Evolutionary conservation across 768 basidiomycete species (phyloP).

Genomic region (Neoboletus brunneissimus): DNA sequence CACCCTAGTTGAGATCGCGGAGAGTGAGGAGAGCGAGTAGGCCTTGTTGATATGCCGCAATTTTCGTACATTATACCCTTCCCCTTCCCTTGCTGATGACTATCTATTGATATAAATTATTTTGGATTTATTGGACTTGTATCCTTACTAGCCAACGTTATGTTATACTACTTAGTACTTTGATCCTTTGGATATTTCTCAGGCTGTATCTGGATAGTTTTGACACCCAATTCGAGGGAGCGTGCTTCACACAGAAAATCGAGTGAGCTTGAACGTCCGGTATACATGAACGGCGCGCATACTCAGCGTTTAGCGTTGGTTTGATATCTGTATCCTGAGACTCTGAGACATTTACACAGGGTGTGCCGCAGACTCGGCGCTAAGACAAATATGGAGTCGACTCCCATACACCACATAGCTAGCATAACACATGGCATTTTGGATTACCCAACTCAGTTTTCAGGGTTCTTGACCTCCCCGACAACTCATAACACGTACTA

Average conservation of each 20-base stretch:
- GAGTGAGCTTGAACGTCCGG: background rate
- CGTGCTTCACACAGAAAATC: background rate
- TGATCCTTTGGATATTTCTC: no score
- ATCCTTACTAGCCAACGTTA: background rate
- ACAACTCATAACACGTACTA: no score
- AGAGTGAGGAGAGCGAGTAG: conserved; percentile 1
- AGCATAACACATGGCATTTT: no score
- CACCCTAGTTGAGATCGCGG: conserved; percentile 1
- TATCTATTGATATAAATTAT: background rate
- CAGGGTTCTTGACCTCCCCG: no score
- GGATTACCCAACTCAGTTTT: no score
- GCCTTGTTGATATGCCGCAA: background rate
- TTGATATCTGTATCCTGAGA: background rate
- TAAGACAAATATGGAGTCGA: no score
- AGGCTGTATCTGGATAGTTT: background rate
- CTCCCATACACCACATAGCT: no score
- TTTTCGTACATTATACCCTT: background rate
- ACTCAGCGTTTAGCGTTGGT: background rate
- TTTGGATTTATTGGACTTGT: background rate
- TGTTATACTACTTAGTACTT: no score
- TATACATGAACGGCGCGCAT: background rate
- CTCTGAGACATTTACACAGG: background rate
- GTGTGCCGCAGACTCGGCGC: no score
- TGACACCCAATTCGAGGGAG: background rate
- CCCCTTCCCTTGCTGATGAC: background rate